These are phyloP conservation scores for Termitomyces sp. DNA, from an alignment of 768 basidiomycete genomes.

Conservation along the genomic window DNA sequence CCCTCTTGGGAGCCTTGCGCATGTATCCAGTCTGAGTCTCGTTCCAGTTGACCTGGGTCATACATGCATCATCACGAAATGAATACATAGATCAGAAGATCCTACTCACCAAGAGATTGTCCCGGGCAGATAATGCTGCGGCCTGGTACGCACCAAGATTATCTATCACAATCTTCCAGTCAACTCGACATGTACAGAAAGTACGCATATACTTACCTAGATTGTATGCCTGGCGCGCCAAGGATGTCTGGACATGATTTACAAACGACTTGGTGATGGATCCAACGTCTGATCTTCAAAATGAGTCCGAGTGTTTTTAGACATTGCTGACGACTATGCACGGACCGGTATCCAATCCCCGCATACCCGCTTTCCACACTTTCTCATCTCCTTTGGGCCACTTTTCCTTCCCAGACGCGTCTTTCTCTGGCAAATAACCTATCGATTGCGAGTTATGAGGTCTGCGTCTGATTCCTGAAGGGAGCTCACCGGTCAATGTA, in stretches of 20 bases:
- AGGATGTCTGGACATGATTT: conserved; percentile 80
- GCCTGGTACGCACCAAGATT: conserved; percentile 89
- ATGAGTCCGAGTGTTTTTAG: background rate
- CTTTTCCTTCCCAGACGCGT: conserved; percentile 72
- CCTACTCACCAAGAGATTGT: conserved; percentile 69
- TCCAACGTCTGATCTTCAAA: conserved; percentile 38
- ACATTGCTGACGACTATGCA: background rate
- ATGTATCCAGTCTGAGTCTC: conserved; percentile 72
- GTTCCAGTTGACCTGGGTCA: conserved; percentile 72
- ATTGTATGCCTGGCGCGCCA: conserved; percentile 90
- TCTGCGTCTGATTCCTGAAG: background rate
- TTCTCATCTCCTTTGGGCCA: conserved; percentile 81
- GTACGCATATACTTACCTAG: conserved; percentile 38
- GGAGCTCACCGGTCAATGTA: conserved; percentile 50
- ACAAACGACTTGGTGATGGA: conserved; percentile 72
- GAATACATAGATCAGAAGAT: background rate
- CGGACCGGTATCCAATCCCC: conserved; percentile 51
- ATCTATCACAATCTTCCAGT: conserved; percentile 31
- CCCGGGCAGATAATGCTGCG: conserved; percentile 79
- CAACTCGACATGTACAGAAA: background rate
- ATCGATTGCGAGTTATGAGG: background rate
- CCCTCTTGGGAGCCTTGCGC: conserved; percentile 80
- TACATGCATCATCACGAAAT: background rate
- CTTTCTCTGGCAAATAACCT: conserved; percentile 79
- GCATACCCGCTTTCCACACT: conserved; percentile 61